A percentile compares a stretch with the other conserved stretches of the same genome.
These are phyloP conservation scores for Rosa hybrid DNA, from an alignment of 331 rosid species.

Conservation along the genomic window DNA sequence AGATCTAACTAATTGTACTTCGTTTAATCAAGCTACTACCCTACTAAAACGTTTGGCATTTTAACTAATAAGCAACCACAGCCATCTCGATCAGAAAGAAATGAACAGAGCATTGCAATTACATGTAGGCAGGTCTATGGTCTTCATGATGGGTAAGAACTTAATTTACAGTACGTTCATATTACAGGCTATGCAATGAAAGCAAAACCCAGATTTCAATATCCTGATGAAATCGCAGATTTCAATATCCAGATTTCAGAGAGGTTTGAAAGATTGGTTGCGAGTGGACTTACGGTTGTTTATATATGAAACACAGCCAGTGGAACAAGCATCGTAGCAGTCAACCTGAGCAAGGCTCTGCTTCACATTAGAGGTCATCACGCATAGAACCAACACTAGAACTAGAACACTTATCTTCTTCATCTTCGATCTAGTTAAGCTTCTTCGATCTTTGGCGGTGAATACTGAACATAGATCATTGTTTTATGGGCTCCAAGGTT, in stretches of 20 bases:
- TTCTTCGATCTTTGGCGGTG: background rate
- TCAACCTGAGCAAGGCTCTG: conserved; percentile 32
- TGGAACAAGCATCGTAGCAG: conserved; percentile 54
- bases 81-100: background rate
- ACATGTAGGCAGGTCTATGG: background rate
- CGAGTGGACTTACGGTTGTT: conserved; percentile 32
- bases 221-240: background rate
- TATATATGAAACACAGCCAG: conserved; percentile 47
- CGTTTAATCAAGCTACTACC: too few relatives aligned
- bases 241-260: background rate
- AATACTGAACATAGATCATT: background rate
- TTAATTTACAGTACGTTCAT: too few relatives aligned
- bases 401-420: conserved; percentile 24
- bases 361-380: conserved; percentile 33
- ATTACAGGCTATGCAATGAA: background rate
- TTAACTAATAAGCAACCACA: background rate
- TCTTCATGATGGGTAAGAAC: background rate
- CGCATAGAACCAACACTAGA: conserved; percentile 29
- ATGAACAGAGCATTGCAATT: background rate
- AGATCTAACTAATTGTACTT: background rate
- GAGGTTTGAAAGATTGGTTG: background rate
- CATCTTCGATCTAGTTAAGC: background rate
- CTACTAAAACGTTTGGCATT: background rate
- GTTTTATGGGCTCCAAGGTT: background rate
- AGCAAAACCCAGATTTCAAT: background rate